Base-by-base conservation (phyloP, 768 basidiomycete species). In the Gloeostereum incarnatum region DNA sequence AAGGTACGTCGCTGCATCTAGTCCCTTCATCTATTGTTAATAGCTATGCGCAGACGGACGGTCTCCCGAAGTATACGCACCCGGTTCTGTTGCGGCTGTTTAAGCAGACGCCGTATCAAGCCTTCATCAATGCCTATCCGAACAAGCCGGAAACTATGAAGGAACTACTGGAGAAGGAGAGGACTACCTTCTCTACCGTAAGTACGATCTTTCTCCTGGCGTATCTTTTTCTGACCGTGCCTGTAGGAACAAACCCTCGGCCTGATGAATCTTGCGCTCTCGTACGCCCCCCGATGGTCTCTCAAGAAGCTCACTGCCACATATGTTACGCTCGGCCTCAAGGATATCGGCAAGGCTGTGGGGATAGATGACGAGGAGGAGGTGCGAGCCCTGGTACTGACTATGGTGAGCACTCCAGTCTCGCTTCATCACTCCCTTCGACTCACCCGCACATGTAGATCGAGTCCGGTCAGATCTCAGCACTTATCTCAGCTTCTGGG, bases 291-390 rank as follows among this genome's bases (percentile, higher is more conserved):
- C 0, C 68, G 82, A 14, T 90, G 89, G 78, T 63, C 75, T 34
- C 73, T 92, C 47, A 78, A 76, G 57, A 83, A 78, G 53, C 73
- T 92, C 40, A 91, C 83, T 0, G 73, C 73, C 36, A 90, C 90
- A 2, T 94, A 90, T 49, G 67, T 89, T 27, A 87, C 84, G 0
- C 73, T 90, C 11, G 71, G 79, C 24, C 59, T 92, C 6, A 57
- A 68, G 0, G 85, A 91, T 45, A 87, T 93, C 35, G 80, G 72
- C 2, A 66, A 64, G 11, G 62, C 65, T 8, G 62, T 73, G 49
- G 64, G 66, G 38, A 68, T 78, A 31, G 62, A 70, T 3, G 66
- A 49, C 17, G 67, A 71, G 35, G 73, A 69, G 10, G 72, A 75
- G 31, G 76, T 79, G 8, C 65, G 76, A 20, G 60, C 60, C 3